These are phyloP conservation scores for Geosmithia putterillii DNA, from an alignment of 2,329 filamentous ascomycete species.

Conservation along the genomic window DNA sequence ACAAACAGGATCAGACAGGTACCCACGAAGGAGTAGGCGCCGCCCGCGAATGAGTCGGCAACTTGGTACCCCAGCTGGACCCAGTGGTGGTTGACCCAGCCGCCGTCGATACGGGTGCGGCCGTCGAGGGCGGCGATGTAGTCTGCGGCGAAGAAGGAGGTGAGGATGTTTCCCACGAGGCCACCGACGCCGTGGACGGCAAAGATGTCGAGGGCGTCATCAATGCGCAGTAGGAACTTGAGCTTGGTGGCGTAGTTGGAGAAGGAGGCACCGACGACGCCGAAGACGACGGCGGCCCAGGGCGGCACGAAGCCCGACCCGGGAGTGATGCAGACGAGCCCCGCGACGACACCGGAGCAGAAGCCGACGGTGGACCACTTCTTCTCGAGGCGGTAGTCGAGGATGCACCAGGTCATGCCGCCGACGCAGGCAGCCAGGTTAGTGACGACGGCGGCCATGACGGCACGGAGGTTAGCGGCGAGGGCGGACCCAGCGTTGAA, in stretches of 20 bases:
- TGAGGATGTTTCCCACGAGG: slow-evolving; percentile 66
- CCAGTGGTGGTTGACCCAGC: slow-evolving; percentile 78
- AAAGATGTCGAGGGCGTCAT: slow-evolving; percentile 83
- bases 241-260: slow-evolving; percentile 89
- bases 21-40: slow-evolving; percentile 64
- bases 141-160: slow-evolving; percentile 72
- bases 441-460: slow-evolving; percentile 79
- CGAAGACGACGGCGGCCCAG: slow-evolving; percentile 74
- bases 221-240: slow-evolving; percentile 70
- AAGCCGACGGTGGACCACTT: slow-evolving; percentile 93
- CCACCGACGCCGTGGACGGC: slow-evolving; percentile 72
- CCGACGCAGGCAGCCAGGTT: slow-evolving; percentile 76
- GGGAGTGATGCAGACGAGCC: slow-evolving; percentile 78
- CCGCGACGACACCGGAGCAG: slow-evolving; percentile 81
- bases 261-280: slow-evolving; percentile 60
- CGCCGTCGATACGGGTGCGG: slow-evolving; percentile 52
- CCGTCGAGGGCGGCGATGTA: slow-evolving; percentile 77
- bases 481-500: slow-evolving; percentile 85
- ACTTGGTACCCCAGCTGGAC: slow-evolving; percentile 75
- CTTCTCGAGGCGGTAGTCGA: slow-evolving; percentile 78
- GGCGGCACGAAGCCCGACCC: slow-evolving; percentile 71
- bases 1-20: slow-evolving; percentile 71
- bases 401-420: slow-evolving; percentile 77
- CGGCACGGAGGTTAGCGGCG: slow-evolving; percentile 67
- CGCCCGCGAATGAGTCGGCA: slow-evolving; percentile 66